Conservation (phyloP, 164 flowering plant genomes). For the Nymphaea colorata region DNA sequence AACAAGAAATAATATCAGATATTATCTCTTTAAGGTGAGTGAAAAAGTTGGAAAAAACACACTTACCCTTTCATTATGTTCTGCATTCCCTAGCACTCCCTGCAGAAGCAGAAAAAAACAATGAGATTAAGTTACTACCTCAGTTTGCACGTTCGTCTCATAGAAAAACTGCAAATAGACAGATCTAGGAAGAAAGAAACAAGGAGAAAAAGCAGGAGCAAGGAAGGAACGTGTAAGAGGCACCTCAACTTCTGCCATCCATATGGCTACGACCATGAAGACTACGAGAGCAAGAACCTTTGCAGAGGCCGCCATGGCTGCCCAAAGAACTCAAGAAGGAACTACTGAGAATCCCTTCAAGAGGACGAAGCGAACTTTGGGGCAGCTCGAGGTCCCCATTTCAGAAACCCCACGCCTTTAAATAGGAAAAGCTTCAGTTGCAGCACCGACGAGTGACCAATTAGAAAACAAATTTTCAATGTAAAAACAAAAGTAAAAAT, state of each 20-base stretch:
- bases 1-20: too few species aligned
- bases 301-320: constrained; percentile 25
- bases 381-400: background rate
- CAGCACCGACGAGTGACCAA: background rate
- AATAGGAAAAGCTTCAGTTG: background rate
- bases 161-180: background rate
- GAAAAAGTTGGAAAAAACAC: too few species aligned
- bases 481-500: background rate
- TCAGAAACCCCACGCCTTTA: background rate
- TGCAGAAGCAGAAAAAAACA: constrained; percentile 12
- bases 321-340: background rate
- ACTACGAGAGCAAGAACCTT: constrained; percentile 25
- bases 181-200: background rate
- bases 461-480: too few species aligned
- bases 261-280: constrained; percentile 36
- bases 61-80: too few species aligned
- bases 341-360: background rate
- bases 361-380: background rate
- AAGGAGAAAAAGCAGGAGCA: background rate
- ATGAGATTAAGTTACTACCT: background rate
- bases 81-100: constrained; percentile 14
- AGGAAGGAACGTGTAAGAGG: background rate
- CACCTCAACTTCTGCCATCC: constrained; percentile 39
- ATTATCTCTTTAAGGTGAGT: too few species aligned
- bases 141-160: background rate